Evolutionary conservation across 2,329 filamentous ascomycete genomes (phyloP).

Genomic region (Penicillium digitatum): DNA sequence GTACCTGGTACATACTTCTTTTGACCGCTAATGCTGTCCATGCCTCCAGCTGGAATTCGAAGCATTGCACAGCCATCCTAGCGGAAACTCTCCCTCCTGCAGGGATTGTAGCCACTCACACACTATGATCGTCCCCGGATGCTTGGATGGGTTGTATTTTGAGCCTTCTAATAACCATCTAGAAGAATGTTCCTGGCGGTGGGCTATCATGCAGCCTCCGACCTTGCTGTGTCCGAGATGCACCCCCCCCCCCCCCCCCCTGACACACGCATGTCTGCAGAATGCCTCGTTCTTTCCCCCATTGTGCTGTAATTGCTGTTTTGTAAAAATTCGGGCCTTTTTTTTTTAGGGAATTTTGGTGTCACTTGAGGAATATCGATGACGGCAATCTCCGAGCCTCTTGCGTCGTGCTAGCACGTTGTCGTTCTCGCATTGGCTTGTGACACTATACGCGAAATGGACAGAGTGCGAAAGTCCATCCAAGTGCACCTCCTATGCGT

Average conservation of each 20-base stretch:
- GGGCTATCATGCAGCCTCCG: conserved; percentile 15
- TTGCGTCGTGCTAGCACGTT: conserved; percentile 2
- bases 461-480: conserved; percentile 17
- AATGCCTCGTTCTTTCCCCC: background rate
- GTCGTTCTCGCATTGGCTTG: background rate
- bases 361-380: conserved; percentile 8
- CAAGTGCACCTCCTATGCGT: conserved; percentile 13
- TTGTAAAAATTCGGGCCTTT: background rate
- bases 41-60: conserved; percentile 15
- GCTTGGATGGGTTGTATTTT: conserved; percentile 19
- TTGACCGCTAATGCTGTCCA: conserved; percentile 22
- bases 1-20: conserved; percentile 7
- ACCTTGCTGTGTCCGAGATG: conserved; percentile 4
- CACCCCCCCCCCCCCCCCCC: background rate
- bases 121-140: conserved; percentile 17
- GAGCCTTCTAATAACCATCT: conserved; percentile 31
- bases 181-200: conserved; percentile 30
- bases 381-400: conserved; percentile 22
- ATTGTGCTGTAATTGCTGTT: conserved; percentile 2
- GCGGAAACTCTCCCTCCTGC: conserved; percentile 8
- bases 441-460: conserved; percentile 22
- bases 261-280: conserved; percentile 1
- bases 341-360: background rate
- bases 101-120: conserved; percentile 19
- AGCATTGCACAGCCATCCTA: conserved; percentile 17